phyloP scores from a whole-genome alignment of 140 eudicot genomes.

The Anethum foeniculum region DNA sequence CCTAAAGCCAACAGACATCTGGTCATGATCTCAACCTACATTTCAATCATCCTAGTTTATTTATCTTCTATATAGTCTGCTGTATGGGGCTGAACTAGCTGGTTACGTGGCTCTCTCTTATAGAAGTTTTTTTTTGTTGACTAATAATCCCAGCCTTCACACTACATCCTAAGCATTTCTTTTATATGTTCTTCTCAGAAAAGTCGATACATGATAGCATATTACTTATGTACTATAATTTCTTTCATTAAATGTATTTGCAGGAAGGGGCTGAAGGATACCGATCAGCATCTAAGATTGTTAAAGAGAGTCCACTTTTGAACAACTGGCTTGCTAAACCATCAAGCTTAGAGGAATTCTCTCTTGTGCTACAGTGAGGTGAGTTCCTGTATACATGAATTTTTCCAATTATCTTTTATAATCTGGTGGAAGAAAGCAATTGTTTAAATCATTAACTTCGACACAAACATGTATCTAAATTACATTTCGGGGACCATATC shows the following conservation, averaged over 20 bases:
- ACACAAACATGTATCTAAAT: background rate
- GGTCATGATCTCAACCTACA: background rate
- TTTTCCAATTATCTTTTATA: background rate
- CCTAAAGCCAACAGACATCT: too few relatives aligned
- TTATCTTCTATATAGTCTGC: background rate
- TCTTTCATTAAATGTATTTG: constrained; percentile 17
- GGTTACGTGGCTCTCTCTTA: background rate
- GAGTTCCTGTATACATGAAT: constrained; percentile 14
- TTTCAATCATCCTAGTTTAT: too few relatives aligned
- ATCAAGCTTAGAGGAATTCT: constrained; percentile 46
- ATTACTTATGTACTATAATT: background rate
- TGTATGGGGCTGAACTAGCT: background rate
- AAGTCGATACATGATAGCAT: background rate
- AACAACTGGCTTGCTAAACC: constrained; percentile 79
- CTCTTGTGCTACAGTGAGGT: constrained; percentile 35
- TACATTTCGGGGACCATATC: background rate
- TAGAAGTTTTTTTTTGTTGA: background rate
- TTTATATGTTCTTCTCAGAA: background rate
- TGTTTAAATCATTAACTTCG: background rate
- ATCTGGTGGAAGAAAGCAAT: background rate
- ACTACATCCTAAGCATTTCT: background rate
- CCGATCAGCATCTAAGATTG: constrained; percentile 42
- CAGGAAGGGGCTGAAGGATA: constrained; percentile 64
- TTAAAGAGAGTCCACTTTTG: constrained; percentile 70
- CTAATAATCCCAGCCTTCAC: background rate